Evolutionary conservation across 352 stramenopile species (phyloP).

Genomic region (Phytophthora podocarpi): DNA sequence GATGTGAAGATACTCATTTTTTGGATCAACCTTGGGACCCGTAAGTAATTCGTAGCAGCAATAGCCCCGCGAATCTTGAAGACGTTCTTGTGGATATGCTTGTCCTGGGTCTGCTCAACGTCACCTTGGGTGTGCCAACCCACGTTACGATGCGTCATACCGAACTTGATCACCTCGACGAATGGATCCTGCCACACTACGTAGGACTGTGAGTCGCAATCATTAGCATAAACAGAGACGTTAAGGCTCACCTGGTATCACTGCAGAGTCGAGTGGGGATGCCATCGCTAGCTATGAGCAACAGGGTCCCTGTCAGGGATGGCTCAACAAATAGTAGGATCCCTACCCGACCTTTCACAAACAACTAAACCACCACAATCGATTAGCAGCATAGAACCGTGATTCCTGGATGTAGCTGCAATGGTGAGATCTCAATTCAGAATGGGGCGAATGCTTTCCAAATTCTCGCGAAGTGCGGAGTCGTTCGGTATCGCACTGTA

Average conservation of each 20-base stretch:
- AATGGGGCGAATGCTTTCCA: constrained; percentile 16
- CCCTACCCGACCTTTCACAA: constrained; percentile 30
- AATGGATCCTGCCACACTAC: constrained; percentile 87
- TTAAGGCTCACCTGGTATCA: constrained; percentile 32
- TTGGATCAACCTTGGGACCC: constrained; percentile 67
- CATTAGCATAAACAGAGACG: not conserved
- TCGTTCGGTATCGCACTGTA: constrained; percentile 24
- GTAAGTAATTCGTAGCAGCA: constrained; percentile 74
- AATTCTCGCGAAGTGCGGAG: constrained; percentile 8
- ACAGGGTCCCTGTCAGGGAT: no score
- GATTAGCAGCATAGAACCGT: no score
- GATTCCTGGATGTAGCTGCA: constrained; percentile 20
- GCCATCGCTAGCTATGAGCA: constrained; percentile 10
- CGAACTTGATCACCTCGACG: constrained; percentile 86
- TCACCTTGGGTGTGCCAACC: constrained; percentile 66
- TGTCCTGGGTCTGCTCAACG: constrained; percentile 70
- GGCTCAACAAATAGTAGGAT: not conserved
- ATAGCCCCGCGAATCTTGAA: constrained; percentile 78
- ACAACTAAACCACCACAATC: no score
- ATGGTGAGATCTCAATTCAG: constrained; percentile 33
- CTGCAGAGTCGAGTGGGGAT: constrained; percentile 28
- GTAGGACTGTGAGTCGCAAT: not conserved
- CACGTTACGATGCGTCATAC: constrained; percentile 60
- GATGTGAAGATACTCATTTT: not conserved
- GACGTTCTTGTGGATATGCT: constrained; percentile 76